Evolutionary conservation across 176 grass and related monocot species (phyloP).

Genomic region (Rhynchospora breviuscula): DNA sequence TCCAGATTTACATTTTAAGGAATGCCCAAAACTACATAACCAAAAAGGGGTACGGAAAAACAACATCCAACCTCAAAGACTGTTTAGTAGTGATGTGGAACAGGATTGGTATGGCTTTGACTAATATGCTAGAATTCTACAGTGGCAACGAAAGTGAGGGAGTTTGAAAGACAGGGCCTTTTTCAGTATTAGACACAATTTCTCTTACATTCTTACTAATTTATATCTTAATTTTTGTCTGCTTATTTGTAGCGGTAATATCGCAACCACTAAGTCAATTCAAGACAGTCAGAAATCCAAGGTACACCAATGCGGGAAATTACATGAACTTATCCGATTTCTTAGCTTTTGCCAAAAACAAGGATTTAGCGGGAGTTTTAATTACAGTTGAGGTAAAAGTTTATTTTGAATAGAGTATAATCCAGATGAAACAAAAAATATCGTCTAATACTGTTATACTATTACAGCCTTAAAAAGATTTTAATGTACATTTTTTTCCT

Average conservation of each 20-base stretch:
- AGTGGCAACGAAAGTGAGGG: background rate
- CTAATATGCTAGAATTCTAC: background rate
- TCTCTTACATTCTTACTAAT: background rate
- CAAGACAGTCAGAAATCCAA: constrained; percentile 59
- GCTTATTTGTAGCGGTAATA: constrained; percentile 49
- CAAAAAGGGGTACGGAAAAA: background rate
- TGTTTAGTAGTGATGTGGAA: too few relatives aligned
- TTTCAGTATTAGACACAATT: background rate
- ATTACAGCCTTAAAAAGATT: background rate
- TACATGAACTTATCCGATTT: constrained; percentile 87
- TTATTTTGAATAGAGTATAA: constrained; percentile 9
- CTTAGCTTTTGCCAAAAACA: constrained; percentile 60
- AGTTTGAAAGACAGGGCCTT: background rate
- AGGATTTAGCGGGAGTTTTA: constrained; percentile 66
- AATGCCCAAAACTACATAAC: background rate
- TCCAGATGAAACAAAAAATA: background rate
- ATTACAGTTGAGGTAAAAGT: constrained; percentile 78
- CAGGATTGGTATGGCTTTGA: background rate
- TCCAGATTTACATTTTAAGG: background rate
- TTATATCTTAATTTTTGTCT: constrained; percentile 26
- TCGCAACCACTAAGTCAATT: constrained; percentile 36
- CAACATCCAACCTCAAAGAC: background rate
- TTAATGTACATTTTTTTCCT: constrained; percentile 4
- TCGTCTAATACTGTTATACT: background rate
- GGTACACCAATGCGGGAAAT: constrained; percentile 56